Base-by-base conservation (phyloP, 768 basidiomycete species). In the Leccinum incarnatum region DNA sequence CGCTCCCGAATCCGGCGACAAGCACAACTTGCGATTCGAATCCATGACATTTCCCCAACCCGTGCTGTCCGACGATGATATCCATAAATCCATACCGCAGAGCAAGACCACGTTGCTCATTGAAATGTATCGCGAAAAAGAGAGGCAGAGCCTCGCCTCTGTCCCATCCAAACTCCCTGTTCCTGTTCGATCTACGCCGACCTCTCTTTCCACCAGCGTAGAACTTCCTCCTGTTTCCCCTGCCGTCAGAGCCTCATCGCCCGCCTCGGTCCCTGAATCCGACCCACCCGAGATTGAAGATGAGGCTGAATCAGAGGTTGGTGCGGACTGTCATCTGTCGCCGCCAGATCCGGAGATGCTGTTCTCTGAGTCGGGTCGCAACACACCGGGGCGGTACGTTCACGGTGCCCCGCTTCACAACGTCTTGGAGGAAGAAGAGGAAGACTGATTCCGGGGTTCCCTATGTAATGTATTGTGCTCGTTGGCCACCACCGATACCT, bases 401-500 rank as follows among this genome's bases (percentile, higher is more conserved):
- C 92, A 94, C 65, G 92, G 92, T 25, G 89, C 89, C 8, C 92
- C 92, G 29, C 78, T 94, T 66, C 89, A 93, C 63, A 93, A 93
- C 60, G 92, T 94, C 45, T 23, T 92, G 51, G 92, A 93, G 70
- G 91, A 92, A 65, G 87, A 89, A 58, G 89, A 91, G 61, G 87
- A 90, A 65, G 85, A 86, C 2, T 62, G 42, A 57, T 40, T 53
- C 51, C 51, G 23, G 49, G 40, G 54, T 55, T 51, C 8, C 54
- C 11, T 67, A 19, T 42, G 67, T 71, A 62, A 68, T 54, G 53
- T 65, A 68, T 62, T 62, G 29, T 58, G 56, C 51, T 66, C 54
- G 58, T 69, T 45, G 59, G 55, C 46, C 48, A n/a, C 63, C 58
- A 68, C 62, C 70, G 64, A 72, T 64, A 70, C 59, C 66, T 62